These are phyloP conservation scores for Entelexis sorbosivorans DNA, from an alignment of 1,139 yeast species.

Conservation along the genomic window DNA sequence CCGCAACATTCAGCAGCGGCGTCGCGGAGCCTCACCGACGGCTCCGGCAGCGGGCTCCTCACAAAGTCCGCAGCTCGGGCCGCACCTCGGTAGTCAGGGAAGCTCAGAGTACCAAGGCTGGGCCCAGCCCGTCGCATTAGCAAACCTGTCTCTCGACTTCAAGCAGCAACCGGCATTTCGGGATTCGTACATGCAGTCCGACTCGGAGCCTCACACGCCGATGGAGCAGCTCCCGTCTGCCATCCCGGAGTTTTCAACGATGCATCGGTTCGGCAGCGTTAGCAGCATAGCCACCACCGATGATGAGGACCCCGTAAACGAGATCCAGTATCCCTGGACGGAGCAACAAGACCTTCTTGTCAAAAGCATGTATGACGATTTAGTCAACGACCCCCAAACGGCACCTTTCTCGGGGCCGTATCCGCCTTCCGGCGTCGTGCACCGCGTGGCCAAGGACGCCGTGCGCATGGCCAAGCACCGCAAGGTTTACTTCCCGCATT, in stretches of 20 bases:
- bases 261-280: slow-evolving; percentile 26
- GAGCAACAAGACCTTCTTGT: slow-evolving; percentile 28
- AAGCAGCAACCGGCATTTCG: slow-evolving; percentile 1
- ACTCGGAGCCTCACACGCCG: slow-evolving; percentile 24
- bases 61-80: background rate
- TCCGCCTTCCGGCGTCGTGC: slow-evolving; percentile 33
- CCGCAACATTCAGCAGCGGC: slow-evolving; percentile 1
- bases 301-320: slow-evolving; percentile 22
- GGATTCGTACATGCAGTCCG: slow-evolving; percentile 1
- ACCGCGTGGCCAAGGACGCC: slow-evolving; percentile 30
- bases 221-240: slow-evolving; percentile 20
- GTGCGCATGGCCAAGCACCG: slow-evolving; percentile 26
- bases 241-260: slow-evolving; percentile 11
- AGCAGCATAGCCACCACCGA: slow-evolving; percentile 27
- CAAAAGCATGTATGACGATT: slow-evolving; percentile 25
- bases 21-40: background rate
- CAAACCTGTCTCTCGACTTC: slow-evolving; percentile 5
- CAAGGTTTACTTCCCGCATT: slow-evolving; percentile 29
- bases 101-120: slow-evolving; percentile 5
- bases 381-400: slow-evolving; percentile 27
- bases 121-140: slow-evolving; percentile 5
- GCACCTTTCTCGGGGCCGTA: slow-evolving; percentile 32
- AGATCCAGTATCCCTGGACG: slow-evolving; percentile 26
- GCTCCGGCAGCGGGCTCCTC: background rate
- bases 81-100: background rate